phyloP scores from a whole-genome alignment of 805 yeast genomes.

The Cyberlindnera meyerae region DNA sequence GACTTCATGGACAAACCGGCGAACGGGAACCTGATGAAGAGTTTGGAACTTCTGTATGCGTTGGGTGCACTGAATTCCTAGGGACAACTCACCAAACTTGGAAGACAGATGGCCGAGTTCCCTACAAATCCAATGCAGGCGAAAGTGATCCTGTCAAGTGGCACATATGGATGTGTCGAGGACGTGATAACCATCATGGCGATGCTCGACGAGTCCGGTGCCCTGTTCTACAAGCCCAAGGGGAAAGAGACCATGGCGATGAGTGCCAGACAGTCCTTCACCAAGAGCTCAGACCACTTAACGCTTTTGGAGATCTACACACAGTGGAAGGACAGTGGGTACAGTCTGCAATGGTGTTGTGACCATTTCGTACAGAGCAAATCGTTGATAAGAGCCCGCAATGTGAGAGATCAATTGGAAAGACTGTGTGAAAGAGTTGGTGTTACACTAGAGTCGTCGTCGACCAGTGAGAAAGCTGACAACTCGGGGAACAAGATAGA shows the following conservation, averaged over 20 bases:
- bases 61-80: constrained; percentile 79
- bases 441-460: constrained; percentile 33
- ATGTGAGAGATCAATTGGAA: constrained; percentile 66
- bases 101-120: constrained; percentile 83
- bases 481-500: constrained; percentile 42
- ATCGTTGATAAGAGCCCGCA: constrained; percentile 61
- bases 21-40: constrained; percentile 61
- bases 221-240: constrained; percentile 66
- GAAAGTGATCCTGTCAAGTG: constrained; percentile 64
- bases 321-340: constrained; percentile 69
- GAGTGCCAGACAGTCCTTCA: constrained; percentile 52
- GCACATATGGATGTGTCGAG: constrained; percentile 52
- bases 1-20: constrained; percentile 93
- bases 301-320: constrained; percentile 68
- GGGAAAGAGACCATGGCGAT: constrained; percentile 65
- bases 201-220: constrained; percentile 76
- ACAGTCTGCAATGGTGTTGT: constrained; percentile 74
- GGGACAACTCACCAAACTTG: constrained; percentile 74
- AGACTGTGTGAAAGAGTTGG: constrained; percentile 54
- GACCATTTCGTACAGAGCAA: constrained; percentile 79
- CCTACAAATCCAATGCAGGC: constrained; percentile 92
- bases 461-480: too few species aligned
- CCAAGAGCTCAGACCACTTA: constrained; percentile 65
- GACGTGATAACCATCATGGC: constrained; percentile 73
- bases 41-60: constrained; percentile 78